phyloP scores from a whole-genome alignment of 164 flowering plant species.

The Vitis vinifera region DNA sequence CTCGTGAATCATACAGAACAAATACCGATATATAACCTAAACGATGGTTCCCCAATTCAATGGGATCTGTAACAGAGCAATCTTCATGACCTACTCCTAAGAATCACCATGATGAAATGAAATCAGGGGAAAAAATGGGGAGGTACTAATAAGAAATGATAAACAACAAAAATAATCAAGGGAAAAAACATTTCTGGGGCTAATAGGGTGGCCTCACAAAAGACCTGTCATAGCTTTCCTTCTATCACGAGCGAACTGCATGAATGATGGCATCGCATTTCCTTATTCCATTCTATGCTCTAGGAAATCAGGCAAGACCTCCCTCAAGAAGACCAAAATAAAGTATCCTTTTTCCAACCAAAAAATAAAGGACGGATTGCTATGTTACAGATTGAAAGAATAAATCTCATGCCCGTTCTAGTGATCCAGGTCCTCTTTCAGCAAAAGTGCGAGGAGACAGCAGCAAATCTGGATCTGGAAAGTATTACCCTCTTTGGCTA shows the following conservation, averaged over 20 bases:
- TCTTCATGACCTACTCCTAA: slow-evolving; percentile 40
- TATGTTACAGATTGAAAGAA: slow-evolving; percentile 50
- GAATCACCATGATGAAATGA: slow-evolving; percentile 23
- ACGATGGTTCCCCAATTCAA: slow-evolving; percentile 30
- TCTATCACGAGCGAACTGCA: slow-evolving; percentile 5
- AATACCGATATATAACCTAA: slow-evolving; percentile 37
- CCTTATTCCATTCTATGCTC: slow-evolving; percentile 16
- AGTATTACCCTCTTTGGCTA: slow-evolving; percentile 5
- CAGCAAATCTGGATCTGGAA: slow-evolving; percentile 5
- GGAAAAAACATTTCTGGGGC: slow-evolving; percentile 7
- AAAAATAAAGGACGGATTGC: slow-evolving; percentile 29
- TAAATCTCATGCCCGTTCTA: slow-evolving; percentile 28
- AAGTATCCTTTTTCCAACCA: slow-evolving; percentile 25
- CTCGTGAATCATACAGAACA: slow-evolving; percentile 48
- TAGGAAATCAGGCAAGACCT: slow-evolving; percentile 21
- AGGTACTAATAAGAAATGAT: slow-evolving; percentile 24
- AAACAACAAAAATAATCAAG: background rate
- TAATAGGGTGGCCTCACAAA: slow-evolving; percentile 7
- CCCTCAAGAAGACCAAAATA: slow-evolving; percentile 21
- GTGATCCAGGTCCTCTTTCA: slow-evolving; percentile 13
- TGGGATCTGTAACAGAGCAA: slow-evolving; percentile 46
- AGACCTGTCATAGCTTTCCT: slow-evolving; percentile 23
- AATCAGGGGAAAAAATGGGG: slow-evolving; percentile 20
- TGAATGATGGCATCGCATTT: slow-evolving; percentile 3
- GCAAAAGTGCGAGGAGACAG: slow-evolving; percentile 7